Conservation (phyloP, 2,329 filamentous ascomycete genomes). For the Colletotrichum trifolii region DNA sequence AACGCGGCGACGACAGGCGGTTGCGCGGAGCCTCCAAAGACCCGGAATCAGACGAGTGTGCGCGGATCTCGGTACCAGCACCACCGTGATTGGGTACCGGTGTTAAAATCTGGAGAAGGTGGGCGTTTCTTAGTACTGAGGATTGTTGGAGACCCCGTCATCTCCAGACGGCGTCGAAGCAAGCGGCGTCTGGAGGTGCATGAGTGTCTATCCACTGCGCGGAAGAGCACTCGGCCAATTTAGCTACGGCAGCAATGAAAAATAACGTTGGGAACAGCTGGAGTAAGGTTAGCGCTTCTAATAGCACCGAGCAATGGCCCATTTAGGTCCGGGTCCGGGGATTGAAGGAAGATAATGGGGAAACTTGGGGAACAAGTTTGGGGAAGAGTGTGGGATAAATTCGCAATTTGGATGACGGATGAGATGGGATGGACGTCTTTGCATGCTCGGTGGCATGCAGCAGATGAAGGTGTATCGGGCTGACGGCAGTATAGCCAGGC, state of each 20-base stretch:
- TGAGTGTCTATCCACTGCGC: constrained; percentile 30
- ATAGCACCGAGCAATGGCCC: constrained; percentile 45
- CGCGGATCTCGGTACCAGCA: constrained; percentile 11
- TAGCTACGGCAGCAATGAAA: constrained; percentile 28
- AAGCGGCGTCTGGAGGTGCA: constrained; percentile 15
- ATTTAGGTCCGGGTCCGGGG: constrained; percentile 38
- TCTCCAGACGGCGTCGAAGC: constrained; percentile 16
- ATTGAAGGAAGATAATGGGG: constrained; percentile 31
- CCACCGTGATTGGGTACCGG: constrained; percentile 16
- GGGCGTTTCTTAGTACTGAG: constrained; percentile 8
- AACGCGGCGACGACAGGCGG: neutral
- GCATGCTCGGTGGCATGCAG: constrained; percentile 10
- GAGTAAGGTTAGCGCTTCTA: constrained; percentile 38
- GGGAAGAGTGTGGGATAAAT: constrained; percentile 16
- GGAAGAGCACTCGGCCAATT: constrained; percentile 38
- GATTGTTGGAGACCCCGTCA: constrained; percentile 22
- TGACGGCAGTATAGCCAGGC: neutral
- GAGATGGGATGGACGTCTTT: constrained; percentile 25
- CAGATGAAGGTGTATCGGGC: constrained; percentile 9
- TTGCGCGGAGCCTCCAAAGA: constrained; percentile 7
- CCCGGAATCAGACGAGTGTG: constrained; percentile 28
- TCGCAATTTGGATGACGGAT: constrained; percentile 1
- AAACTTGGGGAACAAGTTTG: constrained; percentile 29
- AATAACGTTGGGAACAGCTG: constrained; percentile 5
- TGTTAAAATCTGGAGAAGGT: constrained; percentile 21